Evolutionary conservation across 768 basidiomycete genomes (phyloP).

Genomic region (Auricularia sp.): DNA sequence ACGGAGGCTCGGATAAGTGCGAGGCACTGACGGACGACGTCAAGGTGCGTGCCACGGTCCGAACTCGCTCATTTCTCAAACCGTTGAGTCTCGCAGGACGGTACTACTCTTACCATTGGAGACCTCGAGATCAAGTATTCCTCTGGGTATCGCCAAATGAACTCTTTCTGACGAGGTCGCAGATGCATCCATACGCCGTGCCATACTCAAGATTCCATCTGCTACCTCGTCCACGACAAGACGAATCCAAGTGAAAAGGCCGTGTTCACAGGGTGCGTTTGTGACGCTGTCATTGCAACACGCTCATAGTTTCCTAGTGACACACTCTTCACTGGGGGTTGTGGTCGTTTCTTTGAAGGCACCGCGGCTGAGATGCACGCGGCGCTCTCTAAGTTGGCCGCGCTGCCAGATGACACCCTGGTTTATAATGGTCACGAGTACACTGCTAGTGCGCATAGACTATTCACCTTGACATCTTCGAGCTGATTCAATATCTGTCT

Average conservation of each 20-base stretch:
- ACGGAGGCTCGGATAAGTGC: slow-evolving; percentile 71
- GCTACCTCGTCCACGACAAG: slow-evolving; percentile 63
- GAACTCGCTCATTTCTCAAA: too few species aligned
- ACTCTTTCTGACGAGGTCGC: background rate
- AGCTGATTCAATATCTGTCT: background rate
- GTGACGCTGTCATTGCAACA: background rate
- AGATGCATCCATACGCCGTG: slow-evolving; percentile 84
- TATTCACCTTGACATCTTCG: background rate
- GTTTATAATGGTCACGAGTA: slow-evolving; percentile 93
- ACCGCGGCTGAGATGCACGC: slow-evolving; percentile 69
- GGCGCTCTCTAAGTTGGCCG: slow-evolving; percentile 59
- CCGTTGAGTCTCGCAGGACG: slow-evolving; percentile 11
- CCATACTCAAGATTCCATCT: slow-evolving; percentile 95
- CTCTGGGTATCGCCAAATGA: background rate
- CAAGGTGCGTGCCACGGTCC: slow-evolving; percentile 65
- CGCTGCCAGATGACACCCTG: slow-evolving; percentile 68
- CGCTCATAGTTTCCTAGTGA: slow-evolving; percentile 31
- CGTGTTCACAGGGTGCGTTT: slow-evolving; percentile 73
- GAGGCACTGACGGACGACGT: slow-evolving; percentile 62
- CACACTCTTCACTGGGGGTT: slow-evolving; percentile 77
- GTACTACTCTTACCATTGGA: slow-evolving; percentile 2
- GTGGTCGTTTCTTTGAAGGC: slow-evolving; percentile 93
- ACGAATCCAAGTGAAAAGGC: slow-evolving; percentile 46
- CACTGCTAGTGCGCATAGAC: slow-evolving; percentile 30
- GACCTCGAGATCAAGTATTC: slow-evolving; percentile 27